These are phyloP conservation scores for Umbelopsis sp. DNA, from an alignment of 192 early-diverging fungal species.

Conservation along the genomic window DNA sequence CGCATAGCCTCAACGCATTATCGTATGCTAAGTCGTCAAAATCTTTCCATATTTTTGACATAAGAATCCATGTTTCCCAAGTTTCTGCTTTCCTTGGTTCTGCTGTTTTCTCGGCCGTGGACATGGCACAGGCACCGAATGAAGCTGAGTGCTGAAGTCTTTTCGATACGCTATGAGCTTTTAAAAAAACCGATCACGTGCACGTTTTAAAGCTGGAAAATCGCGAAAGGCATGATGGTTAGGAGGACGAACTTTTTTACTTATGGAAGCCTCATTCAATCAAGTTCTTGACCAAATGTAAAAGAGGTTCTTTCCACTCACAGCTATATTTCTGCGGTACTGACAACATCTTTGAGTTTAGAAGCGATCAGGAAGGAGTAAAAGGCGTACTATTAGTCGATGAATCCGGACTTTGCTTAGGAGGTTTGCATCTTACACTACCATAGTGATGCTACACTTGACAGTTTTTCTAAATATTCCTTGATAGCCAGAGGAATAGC, in stretches of 20 bases:
- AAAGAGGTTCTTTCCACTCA: background rate
- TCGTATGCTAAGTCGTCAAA: conserved; percentile 29
- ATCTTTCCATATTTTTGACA: conserved; percentile 28
- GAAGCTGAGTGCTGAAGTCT: background rate
- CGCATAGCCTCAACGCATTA: conserved; percentile 28
- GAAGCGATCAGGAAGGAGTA: conserved; percentile 29
- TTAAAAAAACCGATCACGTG: no score
- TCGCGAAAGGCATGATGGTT: no score
- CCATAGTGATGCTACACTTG: background rate
- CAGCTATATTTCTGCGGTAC: background rate
- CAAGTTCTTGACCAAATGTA: conserved; percentile 18
- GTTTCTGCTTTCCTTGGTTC: conserved; percentile 14
- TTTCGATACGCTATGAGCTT: no score
- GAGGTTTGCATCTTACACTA: conserved; percentile 16
- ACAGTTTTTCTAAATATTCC: no score
- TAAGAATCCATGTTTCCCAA: conserved; percentile 30
- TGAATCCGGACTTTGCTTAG: conserved; percentile 33
- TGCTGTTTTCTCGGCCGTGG: conserved; percentile 19
- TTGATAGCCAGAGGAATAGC: conserved; percentile 26
- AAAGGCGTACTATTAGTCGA: conserved; percentile 30
- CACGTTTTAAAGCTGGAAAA: no score
- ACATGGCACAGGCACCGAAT: conserved; percentile 21
- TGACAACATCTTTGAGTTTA: background rate
- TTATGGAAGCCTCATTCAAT: conserved; percentile 4
- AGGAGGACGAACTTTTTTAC: no score